Conservation (phyloP, 2,329 filamentous ascomycete genomes). For the Colletotrichum gloeosporioides region DNA sequence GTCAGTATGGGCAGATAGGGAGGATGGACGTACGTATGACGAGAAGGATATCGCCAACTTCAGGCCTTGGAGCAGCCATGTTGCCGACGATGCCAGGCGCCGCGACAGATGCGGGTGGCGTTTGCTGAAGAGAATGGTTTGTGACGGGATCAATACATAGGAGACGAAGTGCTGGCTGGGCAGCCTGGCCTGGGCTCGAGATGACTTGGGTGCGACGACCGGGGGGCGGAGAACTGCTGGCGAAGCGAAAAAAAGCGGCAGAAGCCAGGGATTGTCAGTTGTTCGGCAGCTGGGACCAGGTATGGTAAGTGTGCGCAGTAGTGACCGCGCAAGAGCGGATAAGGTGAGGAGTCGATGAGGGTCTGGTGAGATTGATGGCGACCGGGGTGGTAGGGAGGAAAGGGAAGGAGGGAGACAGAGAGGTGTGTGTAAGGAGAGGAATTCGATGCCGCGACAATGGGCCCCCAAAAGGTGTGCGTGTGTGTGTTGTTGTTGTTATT, state of each 20-base stretch:
- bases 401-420: background rate
- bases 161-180: conserved; percentile 16
- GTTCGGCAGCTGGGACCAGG: conserved; percentile 16
- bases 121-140: conserved; percentile 18
- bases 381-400: background rate
- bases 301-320: conserved; percentile 7
- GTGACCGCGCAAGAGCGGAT: background rate
- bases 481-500: background rate
- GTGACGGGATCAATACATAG: conserved; percentile 23
- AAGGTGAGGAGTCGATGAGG: conserved; percentile 12
- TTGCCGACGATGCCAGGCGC: conserved; percentile 25
- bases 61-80: conserved; percentile 58
- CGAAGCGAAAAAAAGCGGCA: conserved; percentile 14
- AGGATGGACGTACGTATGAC: conserved; percentile 69
- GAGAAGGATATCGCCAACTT: conserved; percentile 70
- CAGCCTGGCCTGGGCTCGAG: conserved; percentile 16
- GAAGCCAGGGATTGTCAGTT: conserved; percentile 17
- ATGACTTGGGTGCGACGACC: conserved; percentile 14
- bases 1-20: background rate
- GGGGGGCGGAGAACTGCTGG: conserved; percentile 7
- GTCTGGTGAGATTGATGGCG: conserved; percentile 16
- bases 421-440: background rate
- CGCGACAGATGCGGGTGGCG: conserved; percentile 22
- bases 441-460: background rate
- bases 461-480: background rate